phyloP scores from a whole-genome alignment of 192 early-diverging fungal genomes.

The Backusella tuberculispora region DNA sequence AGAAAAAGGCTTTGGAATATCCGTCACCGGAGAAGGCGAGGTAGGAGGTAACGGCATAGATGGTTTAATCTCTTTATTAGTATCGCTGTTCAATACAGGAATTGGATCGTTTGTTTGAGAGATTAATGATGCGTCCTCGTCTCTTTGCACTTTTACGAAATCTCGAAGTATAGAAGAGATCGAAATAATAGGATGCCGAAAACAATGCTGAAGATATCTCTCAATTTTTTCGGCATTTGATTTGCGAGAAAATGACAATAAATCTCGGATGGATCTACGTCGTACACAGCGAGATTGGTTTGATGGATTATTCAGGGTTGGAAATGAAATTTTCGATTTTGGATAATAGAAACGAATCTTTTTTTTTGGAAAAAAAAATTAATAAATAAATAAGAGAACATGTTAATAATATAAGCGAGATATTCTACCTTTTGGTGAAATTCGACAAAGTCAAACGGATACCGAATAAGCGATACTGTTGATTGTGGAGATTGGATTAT shows the following conservation, averaged over 20 bases:
- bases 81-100: background rate
- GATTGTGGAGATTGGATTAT: slow-evolving; percentile 32
- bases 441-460: slow-evolving; percentile 39
- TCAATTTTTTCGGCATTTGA: slow-evolving; percentile 57
- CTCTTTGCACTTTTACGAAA: slow-evolving; percentile 52
- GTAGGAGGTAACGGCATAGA: background rate
- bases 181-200: slow-evolving; percentile 42
- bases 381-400: background rate
- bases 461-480: slow-evolving; percentile 38
- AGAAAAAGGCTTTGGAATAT: slow-evolving; percentile 12
- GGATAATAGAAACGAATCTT: slow-evolving; percentile 37
- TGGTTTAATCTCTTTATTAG: background rate
- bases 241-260: slow-evolving; percentile 33
- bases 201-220: slow-evolving; percentile 47
- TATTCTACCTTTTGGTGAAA: slow-evolving; percentile 44
- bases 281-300: slow-evolving; percentile 20
- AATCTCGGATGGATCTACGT: slow-evolving; percentile 24
- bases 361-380: background rate
- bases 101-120: background rate
- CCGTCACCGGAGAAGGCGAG: background rate
- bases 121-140: slow-evolving; percentile 43
- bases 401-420: background rate
- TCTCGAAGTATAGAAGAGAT: slow-evolving; percentile 48
- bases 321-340: slow-evolving; percentile 35
- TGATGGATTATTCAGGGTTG: slow-evolving; percentile 25